Conservation (phyloP, 2,329 filamentous ascomycete species). For the Arachnomyces sp. region DNA sequence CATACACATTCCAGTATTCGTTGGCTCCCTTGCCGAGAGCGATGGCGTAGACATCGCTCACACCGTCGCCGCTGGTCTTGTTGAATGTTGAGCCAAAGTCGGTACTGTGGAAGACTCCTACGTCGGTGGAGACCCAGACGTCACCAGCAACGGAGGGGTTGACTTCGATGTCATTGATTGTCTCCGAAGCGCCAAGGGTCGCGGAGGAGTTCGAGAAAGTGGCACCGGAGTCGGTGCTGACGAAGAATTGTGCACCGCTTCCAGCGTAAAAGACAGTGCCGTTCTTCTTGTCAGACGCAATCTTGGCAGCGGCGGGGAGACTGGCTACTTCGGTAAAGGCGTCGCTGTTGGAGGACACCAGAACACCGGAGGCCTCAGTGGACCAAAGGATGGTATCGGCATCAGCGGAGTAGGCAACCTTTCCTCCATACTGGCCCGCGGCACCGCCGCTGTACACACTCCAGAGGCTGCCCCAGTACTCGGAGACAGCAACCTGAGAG, state of each 20-base stretch:
- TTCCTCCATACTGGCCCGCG: slow-evolving; percentile 38
- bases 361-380: slow-evolving; percentile 13
- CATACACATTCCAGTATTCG: slow-evolving; percentile 19
- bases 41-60: slow-evolving; percentile 15
- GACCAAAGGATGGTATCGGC: slow-evolving; percentile 36
- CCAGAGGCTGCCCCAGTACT: slow-evolving; percentile 47
- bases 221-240: slow-evolving; percentile 42
- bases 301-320: slow-evolving; percentile 39
- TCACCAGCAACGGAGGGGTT: slow-evolving; percentile 17
- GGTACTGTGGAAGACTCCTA: slow-evolving; percentile 48
- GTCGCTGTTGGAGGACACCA: slow-evolving; percentile 12
- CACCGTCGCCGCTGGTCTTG: slow-evolving; percentile 17
- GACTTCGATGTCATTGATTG: slow-evolving; percentile 14
- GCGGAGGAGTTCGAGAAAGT: slow-evolving; percentile 38
- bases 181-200: slow-evolving; percentile 26
- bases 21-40: slow-evolving; percentile 18
- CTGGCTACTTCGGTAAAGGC: slow-evolving; percentile 41
- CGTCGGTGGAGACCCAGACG: slow-evolving; percentile 34
- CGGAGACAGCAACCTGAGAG: slow-evolving; percentile 37
- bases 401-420: slow-evolving; percentile 45
- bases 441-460: slow-evolving; percentile 40
- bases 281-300: slow-evolving; percentile 50
- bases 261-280: slow-evolving; percentile 48
- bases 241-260: slow-evolving; percentile 42
- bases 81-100: slow-evolving; percentile 46